A percentile compares a stretch with the other conserved stretches of the same genome.
Evolutionary conservation across 2,329 filamentous ascomycete species (phyloP).

Genomic region (Nemania diffusa): DNA sequence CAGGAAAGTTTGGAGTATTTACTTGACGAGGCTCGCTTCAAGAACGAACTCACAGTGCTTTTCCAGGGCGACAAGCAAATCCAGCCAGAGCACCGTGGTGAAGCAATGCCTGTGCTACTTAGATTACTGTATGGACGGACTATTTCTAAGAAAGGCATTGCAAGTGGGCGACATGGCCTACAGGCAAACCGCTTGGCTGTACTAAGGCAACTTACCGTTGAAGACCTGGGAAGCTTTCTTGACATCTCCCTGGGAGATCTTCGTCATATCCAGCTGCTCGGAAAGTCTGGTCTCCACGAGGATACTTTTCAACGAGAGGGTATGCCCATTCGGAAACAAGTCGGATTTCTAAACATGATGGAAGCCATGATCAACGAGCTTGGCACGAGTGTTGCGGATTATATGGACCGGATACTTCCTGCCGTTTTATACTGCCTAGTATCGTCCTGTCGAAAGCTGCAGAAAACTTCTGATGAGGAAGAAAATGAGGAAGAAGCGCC

Average conservation of each 20-base stretch:
- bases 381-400: slow-evolving; percentile 76
- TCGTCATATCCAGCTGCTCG: slow-evolving; percentile 67
- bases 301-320: slow-evolving; percentile 67
- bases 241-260: slow-evolving; percentile 82
- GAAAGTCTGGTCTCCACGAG: slow-evolving; percentile 60
- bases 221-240: slow-evolving; percentile 83
- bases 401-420: slow-evolving; percentile 75
- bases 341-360: slow-evolving; percentile 92
- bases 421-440: slow-evolving; percentile 85
- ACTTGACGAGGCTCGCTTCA: slow-evolving; percentile 89
- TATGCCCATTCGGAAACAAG: slow-evolving; percentile 78
- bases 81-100: slow-evolving; percentile 74
- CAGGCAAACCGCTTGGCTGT: slow-evolving; percentile 84
- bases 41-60: slow-evolving; percentile 91
- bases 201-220: slow-evolving; percentile 77
- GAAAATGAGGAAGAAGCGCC: slow-evolving; percentile 51
- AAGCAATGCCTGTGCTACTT: slow-evolving; percentile 86
- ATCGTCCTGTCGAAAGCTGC: slow-evolving; percentile 70
- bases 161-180: slow-evolving; percentile 82
- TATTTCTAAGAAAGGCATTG: slow-evolving; percentile 81
- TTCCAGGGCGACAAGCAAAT: slow-evolving; percentile 80
- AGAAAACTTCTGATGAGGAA: slow-evolving; percentile 52
- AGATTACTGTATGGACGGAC: slow-evolving; percentile 89
- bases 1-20: slow-evolving; percentile 87
- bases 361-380: slow-evolving; percentile 87